Evolutionary conservation across 1,284 basidiomycete genomes (phyloP), one percentile per base, ranked within the genome.

Genomic region (Meira nashicola): DNA sequence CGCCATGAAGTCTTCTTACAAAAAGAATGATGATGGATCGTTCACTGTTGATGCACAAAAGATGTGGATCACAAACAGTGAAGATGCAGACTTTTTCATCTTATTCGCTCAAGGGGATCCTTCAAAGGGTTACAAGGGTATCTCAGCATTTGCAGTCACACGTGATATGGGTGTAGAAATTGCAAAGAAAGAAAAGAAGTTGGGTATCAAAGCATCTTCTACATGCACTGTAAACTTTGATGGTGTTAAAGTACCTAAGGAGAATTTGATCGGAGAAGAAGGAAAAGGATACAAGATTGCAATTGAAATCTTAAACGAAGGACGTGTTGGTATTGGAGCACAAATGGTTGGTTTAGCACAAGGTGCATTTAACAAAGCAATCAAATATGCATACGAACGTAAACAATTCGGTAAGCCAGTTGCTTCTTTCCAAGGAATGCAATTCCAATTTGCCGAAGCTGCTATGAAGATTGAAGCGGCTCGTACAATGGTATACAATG

Each of bases 61-160:
- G 84, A 94, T 96, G 92, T 98, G 94, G 94, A 98, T 99, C 74
- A 97, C 95, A 50, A 99, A 98, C 83, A 92, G 91, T 7, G 86
- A 87, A 64, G 94, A 99, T 80, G 95, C 95, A 5, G 92, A 92
- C 58, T 85, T 97, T 64, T 85, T 85, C 79, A 80, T 85, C 50
- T 82, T 98, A 53, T 98, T 98, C 68, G 95, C 95, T 59, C 97
- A 92, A 71, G 89, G 90, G 46, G 92, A 97, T 80, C 88, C 91
- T 0, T 88, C 85, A 69, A 92, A 93, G 79, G 94, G 95, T 0
- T 98, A 98, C 85, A 98, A 96, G 81, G 94, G 94, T 39, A 99
- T 99, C 80, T 94, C 92, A 19, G 96, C 93, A 78, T 99, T 99
- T 80, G 83, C 93, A 58, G 89, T 92, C 25, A 92, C 91, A 57